Evolutionary conservation across 192 early-diverging fungal species (phyloP).

Genomic region (Umbelopsis isabellina): DNA sequence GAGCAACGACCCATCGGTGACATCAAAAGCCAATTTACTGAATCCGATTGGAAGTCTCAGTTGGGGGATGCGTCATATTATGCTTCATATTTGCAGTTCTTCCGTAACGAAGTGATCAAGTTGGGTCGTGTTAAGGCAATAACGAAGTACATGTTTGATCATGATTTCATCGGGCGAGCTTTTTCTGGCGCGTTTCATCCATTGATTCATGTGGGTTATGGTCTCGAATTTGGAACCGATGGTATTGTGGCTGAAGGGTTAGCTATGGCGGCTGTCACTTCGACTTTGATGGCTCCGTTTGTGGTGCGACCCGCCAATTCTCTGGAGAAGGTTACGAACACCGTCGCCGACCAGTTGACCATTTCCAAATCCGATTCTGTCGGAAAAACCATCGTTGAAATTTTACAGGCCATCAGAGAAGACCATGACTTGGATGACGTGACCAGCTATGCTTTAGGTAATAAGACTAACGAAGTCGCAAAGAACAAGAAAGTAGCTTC

Average conservation of each 20-base stretch:
- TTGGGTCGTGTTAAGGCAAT: constrained; percentile 43
- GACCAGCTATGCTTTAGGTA: background rate
- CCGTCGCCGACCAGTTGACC: constrained; percentile 26
- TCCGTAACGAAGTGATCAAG: constrained; percentile 45
- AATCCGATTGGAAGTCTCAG: constrained; percentile 40
- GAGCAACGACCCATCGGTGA: constrained; percentile 34
- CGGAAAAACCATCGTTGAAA: constrained; percentile 39
- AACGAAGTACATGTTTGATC: constrained; percentile 48
- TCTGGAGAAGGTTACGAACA: constrained; percentile 7
- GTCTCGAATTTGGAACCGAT: constrained; percentile 60
- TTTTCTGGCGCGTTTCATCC: constrained; percentile 62
- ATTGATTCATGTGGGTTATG: constrained; percentile 66
- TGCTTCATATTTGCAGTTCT: constrained; percentile 52
- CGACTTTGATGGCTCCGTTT: constrained; percentile 24
- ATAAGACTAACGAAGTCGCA: constrained; percentile 20
- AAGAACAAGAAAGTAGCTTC: constrained; percentile 1
- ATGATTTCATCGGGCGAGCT: constrained; percentile 43
- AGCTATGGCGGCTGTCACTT: constrained; percentile 51
- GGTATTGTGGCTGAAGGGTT: constrained; percentile 56
- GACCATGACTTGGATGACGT: constrained; percentile 38
- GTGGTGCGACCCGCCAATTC: constrained; percentile 11
- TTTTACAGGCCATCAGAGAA: constrained; percentile 37
- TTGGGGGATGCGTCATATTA: constrained; percentile 46
- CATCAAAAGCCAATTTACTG: constrained; percentile 38
- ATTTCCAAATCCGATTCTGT: background rate